These are phyloP conservation scores for Meyerozyma sp. DNA, from an alignment of 1,139 yeast genomes.

Conservation along the genomic window DNA sequence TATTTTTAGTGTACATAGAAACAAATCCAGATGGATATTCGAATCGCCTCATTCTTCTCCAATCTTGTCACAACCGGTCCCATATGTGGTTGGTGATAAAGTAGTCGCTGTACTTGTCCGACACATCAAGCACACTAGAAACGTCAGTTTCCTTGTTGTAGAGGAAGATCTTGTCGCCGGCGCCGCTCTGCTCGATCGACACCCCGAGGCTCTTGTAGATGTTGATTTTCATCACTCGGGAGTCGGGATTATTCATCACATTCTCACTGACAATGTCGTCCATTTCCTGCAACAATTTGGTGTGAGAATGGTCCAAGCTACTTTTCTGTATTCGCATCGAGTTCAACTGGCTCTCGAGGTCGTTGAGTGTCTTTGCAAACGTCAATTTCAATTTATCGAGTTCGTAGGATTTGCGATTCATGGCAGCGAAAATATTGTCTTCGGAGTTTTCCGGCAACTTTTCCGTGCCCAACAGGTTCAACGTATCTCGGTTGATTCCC, in stretches of 20 bases:
- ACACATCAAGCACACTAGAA: conserved; percentile 50
- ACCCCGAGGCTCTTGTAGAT: conserved; percentile 43
- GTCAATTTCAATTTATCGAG: conserved; percentile 48
- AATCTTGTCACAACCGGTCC: conserved; percentile 41
- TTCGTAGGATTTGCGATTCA: conserved; percentile 23
- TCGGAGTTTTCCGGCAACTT: conserved; percentile 4
- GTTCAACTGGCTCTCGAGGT: conserved; percentile 49
- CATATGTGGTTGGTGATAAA: conserved; percentile 67
- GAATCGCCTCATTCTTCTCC: background rate
- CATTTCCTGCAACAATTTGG: conserved; percentile 17
- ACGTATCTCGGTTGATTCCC: background rate
- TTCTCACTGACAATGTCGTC: conserved; percentile 20
- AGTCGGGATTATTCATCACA: conserved; percentile 23
- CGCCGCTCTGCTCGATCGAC: conserved; percentile 24
- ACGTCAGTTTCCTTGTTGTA: conserved; percentile 44
- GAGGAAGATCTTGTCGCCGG: conserved; percentile 38
- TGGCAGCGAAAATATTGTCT: conserved; percentile 22
- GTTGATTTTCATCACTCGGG: conserved; percentile 36
- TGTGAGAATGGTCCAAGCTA: conserved; percentile 29
- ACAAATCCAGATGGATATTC: background rate
- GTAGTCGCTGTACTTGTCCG: conserved; percentile 55
- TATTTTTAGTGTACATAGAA: conserved; percentile 44
- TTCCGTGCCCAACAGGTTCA: background rate
- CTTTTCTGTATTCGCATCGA: conserved; percentile 39
- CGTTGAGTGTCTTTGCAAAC: conserved; percentile 53